Percentiles rank a stretch among this genome's conserved stretches.
These are phyloP conservation scores for Monascus ruber DNA, from an alignment of 2,329 filamentous ascomycete genomes.

Conservation along the genomic window DNA sequence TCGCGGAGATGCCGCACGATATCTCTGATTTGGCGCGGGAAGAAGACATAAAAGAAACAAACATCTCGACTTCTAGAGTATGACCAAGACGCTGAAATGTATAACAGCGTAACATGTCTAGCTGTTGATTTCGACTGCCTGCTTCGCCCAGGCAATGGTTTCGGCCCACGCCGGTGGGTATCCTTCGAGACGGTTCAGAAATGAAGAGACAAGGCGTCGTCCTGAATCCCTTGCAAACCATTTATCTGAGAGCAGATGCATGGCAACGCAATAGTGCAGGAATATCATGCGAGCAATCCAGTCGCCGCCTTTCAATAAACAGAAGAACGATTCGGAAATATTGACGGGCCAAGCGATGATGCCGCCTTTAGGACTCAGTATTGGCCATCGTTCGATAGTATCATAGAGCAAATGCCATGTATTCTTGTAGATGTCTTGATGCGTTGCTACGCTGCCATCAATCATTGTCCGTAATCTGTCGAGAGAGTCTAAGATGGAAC, in stretches of 20 bases:
- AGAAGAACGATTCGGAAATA: slow-evolving; percentile 15
- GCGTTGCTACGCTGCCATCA: slow-evolving; percentile 4
- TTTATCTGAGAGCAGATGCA: slow-evolving; percentile 20
- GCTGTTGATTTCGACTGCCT: slow-evolving; percentile 10
- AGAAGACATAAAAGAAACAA: no score
- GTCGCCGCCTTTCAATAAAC: slow-evolving; percentile 15
- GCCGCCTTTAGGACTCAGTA: slow-evolving; percentile 16
- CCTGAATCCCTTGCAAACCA: slow-evolving; percentile 25
- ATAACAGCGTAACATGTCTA: neutral
- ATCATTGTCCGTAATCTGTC: slow-evolving; percentile 8
- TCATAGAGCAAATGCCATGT: slow-evolving; percentile 17
- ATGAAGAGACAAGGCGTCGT: slow-evolving; percentile 16
- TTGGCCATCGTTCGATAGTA: slow-evolving; percentile 18
- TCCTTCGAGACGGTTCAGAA: slow-evolving; percentile 14
- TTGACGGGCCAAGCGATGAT: slow-evolving; percentile 20
- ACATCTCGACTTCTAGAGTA: no score
- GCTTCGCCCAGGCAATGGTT: slow-evolving; percentile 17
- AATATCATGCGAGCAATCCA: slow-evolving; percentile 21
- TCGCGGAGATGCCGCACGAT: no score
- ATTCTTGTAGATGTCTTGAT: slow-evolving; percentile 9
- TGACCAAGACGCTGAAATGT: no score
- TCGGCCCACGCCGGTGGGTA: slow-evolving; percentile 16
- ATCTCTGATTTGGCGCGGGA: no score
- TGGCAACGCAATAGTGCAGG: slow-evolving; percentile 18
- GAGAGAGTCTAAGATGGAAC: slow-evolving; percentile 16